Evolutionary conservation across 2,329 filamentous ascomycete species (phyloP).

Genomic region (Cercospora sojina): DNA sequence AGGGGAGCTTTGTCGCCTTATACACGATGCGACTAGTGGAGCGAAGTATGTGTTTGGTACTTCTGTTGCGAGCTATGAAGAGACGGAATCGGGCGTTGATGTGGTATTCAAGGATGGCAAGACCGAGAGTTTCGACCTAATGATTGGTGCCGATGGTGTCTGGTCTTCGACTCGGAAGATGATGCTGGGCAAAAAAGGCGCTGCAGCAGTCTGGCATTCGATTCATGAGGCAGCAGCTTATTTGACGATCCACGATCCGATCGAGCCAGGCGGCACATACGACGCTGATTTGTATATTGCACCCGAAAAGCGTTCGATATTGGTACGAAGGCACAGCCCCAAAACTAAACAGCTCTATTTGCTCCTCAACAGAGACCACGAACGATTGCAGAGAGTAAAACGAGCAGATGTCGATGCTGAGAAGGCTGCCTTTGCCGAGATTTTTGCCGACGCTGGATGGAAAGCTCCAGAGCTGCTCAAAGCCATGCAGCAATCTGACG

Average conservation of each 20-base stretch:
- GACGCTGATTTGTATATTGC: conserved; percentile 8
- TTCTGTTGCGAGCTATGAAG: conserved; percentile 13
- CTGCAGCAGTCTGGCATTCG: conserved; percentile 2
- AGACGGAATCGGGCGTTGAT: background rate
- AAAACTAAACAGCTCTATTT: conserved; percentile 6
- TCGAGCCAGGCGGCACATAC: conserved; percentile 7
- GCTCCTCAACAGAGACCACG: conserved; percentile 7
- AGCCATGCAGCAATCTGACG: conserved; percentile 36
- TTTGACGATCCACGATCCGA: background rate
- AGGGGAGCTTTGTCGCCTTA: conserved; percentile 35
- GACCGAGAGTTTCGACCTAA: conserved; percentile 25
- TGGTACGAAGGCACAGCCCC: conserved; percentile 4
- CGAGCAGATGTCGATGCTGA: conserved; percentile 10
- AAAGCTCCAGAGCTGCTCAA: conserved; percentile 40
- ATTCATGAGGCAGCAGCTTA: conserved; percentile 2
- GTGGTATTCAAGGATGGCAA: conserved; percentile 21
- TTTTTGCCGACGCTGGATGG: conserved; percentile 33
- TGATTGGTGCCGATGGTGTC: conserved; percentile 31
- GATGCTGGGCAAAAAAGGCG: conserved; percentile 23
- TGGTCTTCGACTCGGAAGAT: conserved; percentile 29
- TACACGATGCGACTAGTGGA: conserved; percentile 13
- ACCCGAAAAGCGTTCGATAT: conserved; percentile 3
- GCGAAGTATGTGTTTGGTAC: conserved; percentile 21
- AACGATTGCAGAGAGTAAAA: background rate
- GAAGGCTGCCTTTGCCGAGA: conserved; percentile 27